A percentile compares a stretch with the other conserved stretches of the same genome.
Conservation (phyloP, 2,329 filamentous ascomycete species). For the Penicillium sp. region DNA sequence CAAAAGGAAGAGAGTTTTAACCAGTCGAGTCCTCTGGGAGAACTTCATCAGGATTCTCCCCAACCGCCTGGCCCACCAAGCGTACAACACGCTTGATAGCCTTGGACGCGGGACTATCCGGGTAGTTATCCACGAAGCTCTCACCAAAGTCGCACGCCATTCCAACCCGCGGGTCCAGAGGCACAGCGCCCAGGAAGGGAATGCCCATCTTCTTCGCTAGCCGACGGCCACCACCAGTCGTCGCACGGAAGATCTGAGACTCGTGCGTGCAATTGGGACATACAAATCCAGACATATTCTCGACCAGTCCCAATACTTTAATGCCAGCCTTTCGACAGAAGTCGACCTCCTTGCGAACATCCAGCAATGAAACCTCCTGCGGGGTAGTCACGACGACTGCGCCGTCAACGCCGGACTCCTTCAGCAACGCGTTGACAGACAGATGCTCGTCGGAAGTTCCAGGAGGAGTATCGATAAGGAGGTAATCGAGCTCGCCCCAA, state of each 20-base stretch:
- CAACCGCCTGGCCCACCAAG: slow-evolving; percentile 63
- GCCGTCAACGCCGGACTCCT: slow-evolving; percentile 87
- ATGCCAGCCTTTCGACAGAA: slow-evolving; percentile 96
- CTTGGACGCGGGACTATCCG: slow-evolving; percentile 83
- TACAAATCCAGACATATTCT: slow-evolving; percentile 98
- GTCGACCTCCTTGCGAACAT: slow-evolving; percentile 95
- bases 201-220: slow-evolving; percentile 83
- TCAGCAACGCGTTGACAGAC: slow-evolving; percentile 85
- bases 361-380: slow-evolving; percentile 86
- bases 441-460: slow-evolving; percentile 95
- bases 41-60: slow-evolving; percentile 55
- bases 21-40: slow-evolving; percentile 34
- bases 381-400: slow-evolving; percentile 92
- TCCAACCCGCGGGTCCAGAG: slow-evolving; percentile 86
- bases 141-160: slow-evolving; percentile 97
- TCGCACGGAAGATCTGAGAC: slow-evolving; percentile 81
- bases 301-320: slow-evolving; percentile 78
- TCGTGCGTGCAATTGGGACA: slow-evolving; percentile 84
- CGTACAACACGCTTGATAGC: slow-evolving; percentile 79
- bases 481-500: slow-evolving; percentile 91
- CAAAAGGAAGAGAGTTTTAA: slow-evolving; percentile 18
- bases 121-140: slow-evolving; percentile 91
- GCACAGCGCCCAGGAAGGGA: slow-evolving; percentile 83
- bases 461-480: slow-evolving; percentile 92
- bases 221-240: slow-evolving; percentile 77